A percentile compares a stretch with the other conserved stretches of the same genome.
Conservation (phyloP, 2,329 filamentous ascomycete genomes). For the Karstenula rhodostoma region DNA sequence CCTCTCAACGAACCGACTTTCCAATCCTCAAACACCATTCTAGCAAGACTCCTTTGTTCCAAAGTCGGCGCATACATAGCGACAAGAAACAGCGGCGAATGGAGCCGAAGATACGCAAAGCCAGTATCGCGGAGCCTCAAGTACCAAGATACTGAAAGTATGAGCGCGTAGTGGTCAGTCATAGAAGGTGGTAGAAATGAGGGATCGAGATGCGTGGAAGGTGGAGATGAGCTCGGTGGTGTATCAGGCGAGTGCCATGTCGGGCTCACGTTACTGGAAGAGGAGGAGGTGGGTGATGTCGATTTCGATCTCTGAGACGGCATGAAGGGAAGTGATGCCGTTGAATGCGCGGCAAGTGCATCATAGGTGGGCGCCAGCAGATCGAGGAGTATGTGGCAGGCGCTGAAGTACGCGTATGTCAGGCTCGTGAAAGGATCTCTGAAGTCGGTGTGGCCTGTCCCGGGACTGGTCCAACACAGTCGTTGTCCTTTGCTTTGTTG, state of each 20-base stretch:
- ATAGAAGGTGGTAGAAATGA: constrained; percentile 2
- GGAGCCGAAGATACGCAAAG: constrained; percentile 17
- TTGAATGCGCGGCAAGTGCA: background rate
- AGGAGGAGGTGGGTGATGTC: background rate
- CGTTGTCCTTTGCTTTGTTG: constrained; percentile 7
- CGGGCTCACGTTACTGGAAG: background rate
- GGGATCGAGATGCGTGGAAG: background rate
- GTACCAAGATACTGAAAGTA: constrained; percentile 17
- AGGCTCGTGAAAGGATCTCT: constrained; percentile 30
- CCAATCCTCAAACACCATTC: constrained; percentile 18
- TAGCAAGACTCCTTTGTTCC: constrained; percentile 15
- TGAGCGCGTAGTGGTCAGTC: constrained; percentile 14
- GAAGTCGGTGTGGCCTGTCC: constrained; percentile 19
- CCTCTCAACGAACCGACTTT: constrained; percentile 13
- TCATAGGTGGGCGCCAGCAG: constrained; percentile 17
- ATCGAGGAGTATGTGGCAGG: constrained; percentile 22
- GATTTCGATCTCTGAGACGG: background rate
- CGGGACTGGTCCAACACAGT: constrained; percentile 13
- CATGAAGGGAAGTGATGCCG: background rate
- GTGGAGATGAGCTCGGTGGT: constrained; percentile 2
- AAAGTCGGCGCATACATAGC: constrained; percentile 15
- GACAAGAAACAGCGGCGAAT: constrained; percentile 15
- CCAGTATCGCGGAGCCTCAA: constrained; percentile 17
- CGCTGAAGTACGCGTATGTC: constrained; percentile 25
- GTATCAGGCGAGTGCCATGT: background rate